Conservation (phyloP, 1,139 yeast genomes). For the Pichia sp. region DNA sequence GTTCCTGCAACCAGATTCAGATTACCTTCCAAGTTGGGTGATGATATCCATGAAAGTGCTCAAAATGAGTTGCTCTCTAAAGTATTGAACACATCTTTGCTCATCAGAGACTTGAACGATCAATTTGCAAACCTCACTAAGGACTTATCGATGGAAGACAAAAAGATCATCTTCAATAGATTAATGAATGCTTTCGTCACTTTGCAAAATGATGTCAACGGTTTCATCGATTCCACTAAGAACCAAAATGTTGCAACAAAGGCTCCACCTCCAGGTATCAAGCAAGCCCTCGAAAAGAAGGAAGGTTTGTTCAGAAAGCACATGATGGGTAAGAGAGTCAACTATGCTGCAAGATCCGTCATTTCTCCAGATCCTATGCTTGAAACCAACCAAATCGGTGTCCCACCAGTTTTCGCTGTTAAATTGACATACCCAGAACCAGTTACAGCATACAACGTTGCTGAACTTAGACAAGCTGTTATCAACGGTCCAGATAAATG, state of each 20-base stretch:
- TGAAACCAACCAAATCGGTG: slow-evolving; percentile 97
- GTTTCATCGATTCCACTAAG: slow-evolving; percentile 87
- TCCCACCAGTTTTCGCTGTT: slow-evolving; percentile 96
- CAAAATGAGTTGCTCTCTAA: slow-evolving; percentile 85
- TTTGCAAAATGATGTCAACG: slow-evolving; percentile 91
- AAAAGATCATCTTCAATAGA: slow-evolving; percentile 73
- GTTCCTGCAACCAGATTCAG: slow-evolving; percentile 98
- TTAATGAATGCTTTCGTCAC: slow-evolving; percentile 94
- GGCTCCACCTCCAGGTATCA: slow-evolving; percentile 85
- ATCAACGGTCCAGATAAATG: slow-evolving; percentile 95
- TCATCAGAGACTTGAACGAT: slow-evolving; percentile 84
- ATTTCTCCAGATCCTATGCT: slow-evolving; percentile 98
- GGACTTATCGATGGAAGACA: slow-evolving; percentile 60
- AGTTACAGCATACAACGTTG: slow-evolving; percentile 87
- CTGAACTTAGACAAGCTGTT: slow-evolving; percentile 89
- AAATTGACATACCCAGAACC: slow-evolving; percentile 98
- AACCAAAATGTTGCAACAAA: slow-evolving; percentile 59
- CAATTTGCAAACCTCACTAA: slow-evolving; percentile 60
- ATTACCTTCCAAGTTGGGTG: slow-evolving; percentile 94
- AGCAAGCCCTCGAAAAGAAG: slow-evolving; percentile 96
- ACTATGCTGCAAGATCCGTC: slow-evolving; percentile 97
- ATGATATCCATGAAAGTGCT: slow-evolving; percentile 88
- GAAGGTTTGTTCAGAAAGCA: slow-evolving; percentile 98
- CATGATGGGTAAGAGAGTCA: slow-evolving; percentile 99
- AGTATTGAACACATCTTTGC: slow-evolving; percentile 68